Evolutionary conservation across 805 yeast species (phyloP).

Genomic region (Candida montana): DNA sequence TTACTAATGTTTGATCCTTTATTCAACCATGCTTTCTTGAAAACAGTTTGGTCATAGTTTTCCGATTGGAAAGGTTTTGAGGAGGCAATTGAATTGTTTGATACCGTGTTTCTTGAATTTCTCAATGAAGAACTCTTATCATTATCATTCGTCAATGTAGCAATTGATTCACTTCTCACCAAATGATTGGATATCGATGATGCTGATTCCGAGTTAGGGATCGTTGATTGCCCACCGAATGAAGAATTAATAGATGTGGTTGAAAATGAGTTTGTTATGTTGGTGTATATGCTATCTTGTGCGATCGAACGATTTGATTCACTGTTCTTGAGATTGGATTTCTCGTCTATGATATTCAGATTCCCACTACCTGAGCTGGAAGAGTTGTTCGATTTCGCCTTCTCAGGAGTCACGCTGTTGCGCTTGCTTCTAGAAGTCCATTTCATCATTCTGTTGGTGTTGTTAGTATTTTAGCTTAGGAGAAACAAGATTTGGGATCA

Average conservation of each 20-base stretch:
- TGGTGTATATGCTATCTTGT: conserved; percentile 1
- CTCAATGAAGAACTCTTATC: not conserved
- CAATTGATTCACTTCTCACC: conserved; percentile 5
- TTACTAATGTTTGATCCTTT: conserved; percentile 32
- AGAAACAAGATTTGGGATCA: too few relatives aligned
- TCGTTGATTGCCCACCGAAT: not conserved
- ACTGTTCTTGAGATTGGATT: not conserved
- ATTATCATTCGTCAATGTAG: conserved; percentile 6
- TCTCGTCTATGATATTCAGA: conserved; percentile 6
- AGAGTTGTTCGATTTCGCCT: conserved; percentile 1
- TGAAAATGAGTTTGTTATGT: conserved; percentile 1
- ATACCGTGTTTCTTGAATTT: not conserved
- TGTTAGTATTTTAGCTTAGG: conserved; percentile 6
- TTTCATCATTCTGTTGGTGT: conserved; percentile 21
- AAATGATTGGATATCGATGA: conserved; percentile 3
- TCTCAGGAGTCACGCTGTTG: conserved; percentile 20
- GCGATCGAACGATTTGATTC: conserved; percentile 1
- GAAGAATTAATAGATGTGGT: not conserved
- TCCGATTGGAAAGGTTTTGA: conserved; percentile 23
- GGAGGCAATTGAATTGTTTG: conserved; percentile 7
- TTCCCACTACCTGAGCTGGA: not conserved
- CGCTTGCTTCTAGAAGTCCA: conserved; percentile 26
- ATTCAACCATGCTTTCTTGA: conserved; percentile 60
- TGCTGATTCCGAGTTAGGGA: conserved; percentile 6
- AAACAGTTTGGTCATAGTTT: conserved; percentile 33